Percentiles rank a stretch among this genome's conserved stretches.
phyloP scores from a whole-genome alignment of 805 yeast genomes.

The Ogataea haglerorum region DNA sequence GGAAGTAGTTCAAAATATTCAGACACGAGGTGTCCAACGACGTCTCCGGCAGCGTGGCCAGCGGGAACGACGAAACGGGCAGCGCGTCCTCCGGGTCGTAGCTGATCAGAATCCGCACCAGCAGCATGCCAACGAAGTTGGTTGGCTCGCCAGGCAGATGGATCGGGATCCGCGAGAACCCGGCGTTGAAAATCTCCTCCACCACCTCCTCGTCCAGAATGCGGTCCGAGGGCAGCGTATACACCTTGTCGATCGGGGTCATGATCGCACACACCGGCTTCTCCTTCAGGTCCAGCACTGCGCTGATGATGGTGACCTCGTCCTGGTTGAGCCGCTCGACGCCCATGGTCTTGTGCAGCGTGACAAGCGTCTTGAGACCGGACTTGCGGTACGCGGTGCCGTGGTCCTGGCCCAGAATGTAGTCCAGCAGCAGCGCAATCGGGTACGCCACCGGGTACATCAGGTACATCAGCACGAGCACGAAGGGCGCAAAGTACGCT shows the following conservation, averaged over 20 bases:
- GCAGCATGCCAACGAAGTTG: conserved; percentile 91
- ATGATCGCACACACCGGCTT: conserved; percentile 81
- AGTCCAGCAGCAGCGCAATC: conserved; percentile 74
- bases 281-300: conserved; percentile 91
- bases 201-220: conserved; percentile 80
- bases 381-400: conserved; percentile 92
- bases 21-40: conserved; percentile 87
- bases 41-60: conserved; percentile 96
- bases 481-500: conserved; percentile 86
- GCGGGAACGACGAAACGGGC: conserved; percentile 89
- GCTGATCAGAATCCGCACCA: conserved; percentile 87
- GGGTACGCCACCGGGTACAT: conserved; percentile 95
- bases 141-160: conserved; percentile 84
- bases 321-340: conserved; percentile 90
- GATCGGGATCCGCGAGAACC: conserved; percentile 92
- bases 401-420: conserved; percentile 88
- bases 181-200: conserved; percentile 87
- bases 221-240: conserved; percentile 80
- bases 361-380: conserved; percentile 90
- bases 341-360: conserved; percentile 91
- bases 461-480: conserved; percentile 74
- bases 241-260: conserved; percentile 92
- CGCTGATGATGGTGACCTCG: conserved; percentile 92
- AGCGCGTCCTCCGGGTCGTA: conserved; percentile 95
- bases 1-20: conserved; percentile 92